These are phyloP conservation scores for Mortierella sp. DNA, from an alignment of 371 early-diverging fungal species.

Conservation along the genomic window DNA sequence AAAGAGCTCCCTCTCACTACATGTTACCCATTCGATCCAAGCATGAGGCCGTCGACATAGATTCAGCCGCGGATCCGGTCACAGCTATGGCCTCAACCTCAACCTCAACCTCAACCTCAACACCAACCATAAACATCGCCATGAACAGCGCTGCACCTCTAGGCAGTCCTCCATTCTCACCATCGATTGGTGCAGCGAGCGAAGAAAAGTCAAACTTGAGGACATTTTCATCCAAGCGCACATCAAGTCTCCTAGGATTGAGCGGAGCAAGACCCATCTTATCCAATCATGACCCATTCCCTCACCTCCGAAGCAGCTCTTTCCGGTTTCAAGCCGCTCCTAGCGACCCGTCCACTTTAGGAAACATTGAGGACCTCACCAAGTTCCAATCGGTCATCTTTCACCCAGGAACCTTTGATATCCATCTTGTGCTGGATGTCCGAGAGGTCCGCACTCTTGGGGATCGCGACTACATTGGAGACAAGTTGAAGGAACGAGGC, in stretches of 20 bases:
- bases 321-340: not conserved
- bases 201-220: no score
- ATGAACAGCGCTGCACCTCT: no score
- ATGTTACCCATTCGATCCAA: not conserved
- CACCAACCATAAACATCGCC: not conserved
- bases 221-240: no score
- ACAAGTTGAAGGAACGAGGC: slow-evolving; percentile 67
- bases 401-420: slow-evolving; percentile 72
- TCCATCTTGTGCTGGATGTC: slow-evolving; percentile 81
- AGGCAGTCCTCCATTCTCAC: no score
- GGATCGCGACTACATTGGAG: slow-evolving; percentile 80
- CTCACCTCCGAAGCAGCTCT: slow-evolving; percentile 8
- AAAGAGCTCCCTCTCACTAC: slow-evolving; percentile 1
- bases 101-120: not conserved
- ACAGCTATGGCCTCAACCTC: not conserved
- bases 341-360: not conserved
- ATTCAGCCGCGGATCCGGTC: no score
- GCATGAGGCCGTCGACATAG: not conserved
- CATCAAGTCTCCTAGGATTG: not conserved
- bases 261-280: not conserved
- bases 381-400: slow-evolving; percentile 34
- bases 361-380: slow-evolving; percentile 17
- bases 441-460: slow-evolving; percentile 79
- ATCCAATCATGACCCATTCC: slow-evolving; percentile 17
- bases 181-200: no score